These are phyloP conservation scores for Penicillium occitanis DNA, from an alignment of 2,329 filamentous ascomycete species.

Conservation along the genomic window DNA sequence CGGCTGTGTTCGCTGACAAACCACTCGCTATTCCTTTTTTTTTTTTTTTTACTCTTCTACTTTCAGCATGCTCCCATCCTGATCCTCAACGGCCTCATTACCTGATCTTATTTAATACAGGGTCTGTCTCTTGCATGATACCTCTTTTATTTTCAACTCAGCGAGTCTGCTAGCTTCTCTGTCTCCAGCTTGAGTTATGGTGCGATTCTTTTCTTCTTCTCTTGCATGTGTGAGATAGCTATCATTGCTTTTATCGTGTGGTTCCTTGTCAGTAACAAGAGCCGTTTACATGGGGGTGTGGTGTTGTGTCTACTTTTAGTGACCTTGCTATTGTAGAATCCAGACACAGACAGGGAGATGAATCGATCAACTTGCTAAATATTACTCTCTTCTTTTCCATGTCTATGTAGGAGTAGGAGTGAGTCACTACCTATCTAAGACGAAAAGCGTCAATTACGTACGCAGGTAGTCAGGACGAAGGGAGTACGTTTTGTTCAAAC, in stretches of 20 bases:
- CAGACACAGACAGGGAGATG: neutral
- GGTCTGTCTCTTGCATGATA: conserved; percentile 9
- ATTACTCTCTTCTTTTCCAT: neutral
- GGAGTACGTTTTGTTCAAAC: too few species aligned
- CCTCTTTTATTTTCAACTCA: conserved; percentile 4
- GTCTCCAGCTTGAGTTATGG: neutral
- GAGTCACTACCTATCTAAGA: neutral
- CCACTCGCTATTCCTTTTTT: conserved; percentile 2
- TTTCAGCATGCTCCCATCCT: neutral
- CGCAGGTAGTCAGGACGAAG: too few species aligned
- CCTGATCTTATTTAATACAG: neutral
- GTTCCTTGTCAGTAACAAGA: neutral
- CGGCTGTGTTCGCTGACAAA: neutral
- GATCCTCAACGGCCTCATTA: neutral
- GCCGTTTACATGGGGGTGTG: neutral
- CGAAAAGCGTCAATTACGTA: neutral
- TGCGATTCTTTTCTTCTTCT: neutral
- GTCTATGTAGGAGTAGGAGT: neutral
- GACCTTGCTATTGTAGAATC: neutral
- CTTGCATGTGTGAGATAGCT: neutral
- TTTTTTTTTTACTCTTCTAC: neutral
- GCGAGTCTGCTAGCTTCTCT: neutral
- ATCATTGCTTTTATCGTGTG: neutral
- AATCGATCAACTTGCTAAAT: neutral
- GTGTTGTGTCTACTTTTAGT: conserved; percentile 3